Percentiles rank a stretch among this genome's conserved stretches.
These are phyloP conservation scores for Sungouiozyma ichnusensis DNA, from an alignment of 805 yeast genomes.

Conservation along the genomic window DNA sequence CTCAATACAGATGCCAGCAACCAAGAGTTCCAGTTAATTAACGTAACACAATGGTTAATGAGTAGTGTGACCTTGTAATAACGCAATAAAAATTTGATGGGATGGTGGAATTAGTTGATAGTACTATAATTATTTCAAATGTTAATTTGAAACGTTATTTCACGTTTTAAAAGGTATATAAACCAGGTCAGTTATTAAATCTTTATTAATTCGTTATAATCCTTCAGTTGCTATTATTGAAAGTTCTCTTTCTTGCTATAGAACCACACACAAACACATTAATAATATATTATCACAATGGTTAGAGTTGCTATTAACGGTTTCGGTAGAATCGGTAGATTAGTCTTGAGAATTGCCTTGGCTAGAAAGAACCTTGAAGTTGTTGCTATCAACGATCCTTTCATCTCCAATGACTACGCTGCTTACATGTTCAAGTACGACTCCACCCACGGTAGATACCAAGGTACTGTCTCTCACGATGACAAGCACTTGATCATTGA, in stretches of 20 bases:
- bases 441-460: slow-evolving; percentile 57
- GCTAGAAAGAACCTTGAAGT: slow-evolving; percentile 42
- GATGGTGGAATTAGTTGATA: background rate
- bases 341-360: slow-evolving; percentile 54
- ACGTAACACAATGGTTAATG: too few species aligned
- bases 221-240: background rate
- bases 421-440: slow-evolving; percentile 69
- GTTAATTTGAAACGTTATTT: background rate
- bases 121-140: background rate
- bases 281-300: slow-evolving; percentile 12
- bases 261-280: slow-evolving; percentile 4
- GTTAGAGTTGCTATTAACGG: slow-evolving; percentile 55
- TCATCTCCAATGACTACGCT: slow-evolving; percentile 58
- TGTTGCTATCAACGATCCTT: slow-evolving; percentile 62
- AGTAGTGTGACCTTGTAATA: background rate
- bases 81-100: background rate
- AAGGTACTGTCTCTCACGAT: slow-evolving; percentile 46
- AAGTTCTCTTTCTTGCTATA: background rate
- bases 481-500: slow-evolving; percentile 44
- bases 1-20: background rate
- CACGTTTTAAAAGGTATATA: background rate
- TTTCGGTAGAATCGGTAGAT: slow-evolving; percentile 65
- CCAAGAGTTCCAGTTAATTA: background rate
- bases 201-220: background rate
- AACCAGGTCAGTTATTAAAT: background rate